Base-by-base conservation (phyloP, 2,329 filamentous ascomycete genomes). In the Trichophyton mentagrophytes region DNA sequence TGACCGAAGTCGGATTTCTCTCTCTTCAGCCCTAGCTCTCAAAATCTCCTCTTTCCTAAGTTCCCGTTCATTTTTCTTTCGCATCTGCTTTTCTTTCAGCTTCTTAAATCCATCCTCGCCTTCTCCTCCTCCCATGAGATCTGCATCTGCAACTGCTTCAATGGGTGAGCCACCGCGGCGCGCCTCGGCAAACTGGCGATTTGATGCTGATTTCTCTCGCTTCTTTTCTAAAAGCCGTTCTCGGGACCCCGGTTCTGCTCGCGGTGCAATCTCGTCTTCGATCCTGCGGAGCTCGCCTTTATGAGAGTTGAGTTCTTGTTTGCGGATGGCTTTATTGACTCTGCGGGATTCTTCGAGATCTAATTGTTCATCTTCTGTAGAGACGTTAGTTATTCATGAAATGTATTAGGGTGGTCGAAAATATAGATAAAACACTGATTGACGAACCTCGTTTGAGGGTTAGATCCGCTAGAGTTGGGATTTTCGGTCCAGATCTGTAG, bases 151-250 rank as follows among this genome's bases (percentile, higher is more conserved):
- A 57, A 88, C 88, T 56, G 88, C 88, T 17, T 71, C 77, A 0
- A 83, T 85, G 0, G 85, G 83, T 11, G 84, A 86, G 64, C 81
- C 84, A 20, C 75, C 76, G 2, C 65, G 77, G 70, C 65, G 90
- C 79, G 61, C 84, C 76, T 74, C 70, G 7, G 77, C 77, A 69
- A 95, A 96, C 9, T 82, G 81, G 27, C 84, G 82, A 77, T 95
- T 86, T 65, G 86, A 84, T 5, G 86, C 85, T 33, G 87, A 87
- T 3, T 82, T 78, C 64, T 88, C 87, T 38, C 81, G 82, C 65
- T 85, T 86, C 80, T 96, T 96, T 76, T 99, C 92, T 0, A 97
- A 79, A 68, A 85, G 83, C 9, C 92, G 85, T 75, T 96, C 92
- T 53, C 85, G 85, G 0, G 88, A 88, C 0, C 91, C 90, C 0